Base-by-base conservation (phyloP, 257 asterid species). In the Solanum commersonii region DNA sequence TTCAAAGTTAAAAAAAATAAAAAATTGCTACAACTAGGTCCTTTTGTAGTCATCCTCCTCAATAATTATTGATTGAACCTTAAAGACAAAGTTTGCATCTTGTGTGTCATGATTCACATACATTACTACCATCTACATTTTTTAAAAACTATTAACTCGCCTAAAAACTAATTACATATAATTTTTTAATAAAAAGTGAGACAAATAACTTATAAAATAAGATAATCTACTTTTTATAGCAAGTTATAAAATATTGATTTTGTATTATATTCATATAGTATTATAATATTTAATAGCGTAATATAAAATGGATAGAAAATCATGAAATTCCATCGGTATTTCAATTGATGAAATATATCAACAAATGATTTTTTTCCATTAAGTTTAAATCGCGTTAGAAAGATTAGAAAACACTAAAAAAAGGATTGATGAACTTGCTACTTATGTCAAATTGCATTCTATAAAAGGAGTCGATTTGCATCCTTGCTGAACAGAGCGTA, bases 61-160 rank as follows among this genome's bases (percentile, higher is more conserved):
- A 67, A 67, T 40, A 63, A 85, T 38, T 85, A 22, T 12, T 68
- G 65, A 67, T 12, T 68, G 65, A 67, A 67, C 67, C 87, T 85
- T 67, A 40, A 67, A 5, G 29, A 85, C 20, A 85, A 85, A 85
- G 67, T 38, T 38, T 85, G 38, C 22, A 38, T 67, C 16, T 25
- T 67, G 68, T 38, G 37, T 59, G 82, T 87, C 86, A 87, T 56
- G 25, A 83, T 82, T 71, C 86, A 72, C 4, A 33, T 34, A 34
- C 46, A 33, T 6, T 18, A 52, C 14, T 18, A 34, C n/a, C 42
- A 34, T 29, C 23, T 15, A 31, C 6, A 31, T 70, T 8, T 71
- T 31, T 15, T 7, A 0, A 33, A 27, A 31, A 71, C 2, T 31
- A 8, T 31, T 31, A 31, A 15, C 12, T 31, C 79, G 16, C 20